phyloP scores from a whole-genome alignment of 306 rosid genomes.

The Canavalia ensiformis region DNA sequence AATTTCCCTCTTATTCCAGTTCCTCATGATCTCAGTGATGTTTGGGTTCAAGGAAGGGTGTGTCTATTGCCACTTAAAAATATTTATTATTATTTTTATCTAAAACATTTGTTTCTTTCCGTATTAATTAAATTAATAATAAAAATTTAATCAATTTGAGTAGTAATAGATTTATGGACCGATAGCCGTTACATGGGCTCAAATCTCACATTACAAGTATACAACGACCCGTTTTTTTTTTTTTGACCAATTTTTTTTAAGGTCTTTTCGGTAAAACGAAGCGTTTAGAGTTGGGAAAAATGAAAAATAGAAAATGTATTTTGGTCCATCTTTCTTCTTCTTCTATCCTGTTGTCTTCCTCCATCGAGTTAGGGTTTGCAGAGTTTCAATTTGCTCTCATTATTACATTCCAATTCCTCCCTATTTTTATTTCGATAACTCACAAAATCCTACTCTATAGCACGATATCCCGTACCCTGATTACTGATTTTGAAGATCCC shows the following conservation, averaged over 20 bases:
- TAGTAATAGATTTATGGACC: no score
- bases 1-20: no score
- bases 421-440: background rate
- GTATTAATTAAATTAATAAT: no score
- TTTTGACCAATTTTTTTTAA: background rate
- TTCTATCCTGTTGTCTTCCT: slow-evolving; percentile 19
- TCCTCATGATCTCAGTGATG: no score
- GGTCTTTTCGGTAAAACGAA: background rate
- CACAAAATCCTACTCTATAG: background rate
- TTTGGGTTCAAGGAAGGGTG: no score
- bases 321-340: slow-evolving; percentile 18
- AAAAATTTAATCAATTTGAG: no score
- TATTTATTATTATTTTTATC: no score
- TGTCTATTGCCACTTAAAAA: no score
- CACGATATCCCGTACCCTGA: background rate
- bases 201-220: background rate
- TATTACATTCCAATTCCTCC: slow-evolving; percentile 10
- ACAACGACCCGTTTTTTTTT: background rate
- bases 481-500: slow-evolving; percentile 32
- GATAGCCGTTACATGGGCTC: no score
- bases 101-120: no score
- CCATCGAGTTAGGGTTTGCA: slow-evolving; percentile 48
- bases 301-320: slow-evolving; percentile 8
- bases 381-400: slow-evolving; percentile 34
- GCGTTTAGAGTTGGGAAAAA: background rate